Evolutionary conservation across 202 grass and related monocot species (phyloP), one percentile per base, ranked within the genome.

Genomic region (Carex arenaria): DNA sequence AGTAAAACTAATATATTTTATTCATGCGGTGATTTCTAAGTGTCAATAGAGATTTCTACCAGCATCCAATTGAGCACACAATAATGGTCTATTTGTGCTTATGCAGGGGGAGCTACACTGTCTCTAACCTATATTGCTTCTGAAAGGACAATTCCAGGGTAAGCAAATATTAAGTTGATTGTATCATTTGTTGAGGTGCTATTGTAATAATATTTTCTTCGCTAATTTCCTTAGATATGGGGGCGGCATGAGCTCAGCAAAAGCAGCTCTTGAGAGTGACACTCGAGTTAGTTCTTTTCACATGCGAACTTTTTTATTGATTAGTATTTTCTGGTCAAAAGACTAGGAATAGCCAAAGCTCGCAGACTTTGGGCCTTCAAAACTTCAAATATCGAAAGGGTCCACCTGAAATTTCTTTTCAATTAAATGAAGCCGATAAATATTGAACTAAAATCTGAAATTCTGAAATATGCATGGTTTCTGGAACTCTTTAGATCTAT

Each of bases 41-140:
- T 77, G 52, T 34, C 28, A 56, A 77, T 57, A 30, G 73, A 59
- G 51, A 57, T 78, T 31, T 74, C 7, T 17, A 57, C 11, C 38
- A 42, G 5, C 31, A 11, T 34, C 2, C 15, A 18, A 51, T 38
- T 1, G 12, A 60, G 17, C 30, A 17, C 60, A 36, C 40, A 78
- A 19, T 78, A 19, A 78, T 59, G 11, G 28, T 82, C 45, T 69
- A 13, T 20, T 69, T 82, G 19, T 56, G 20, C 30, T 88, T 75
- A 67, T 88, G 55, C 90, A 97, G 94, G 92, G 64, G 94, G 94
- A 84, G 90, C 94, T 83, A 87, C 87, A 49, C 87, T 97, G 61
- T 97, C 94, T 66, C 72, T 97, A 74, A 97, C 94, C 72, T 94
- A 97, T 78, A 97, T 97, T 86, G 94, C 92, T 61, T 89, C 94